Evolutionary conservation across 176 grass and related monocot genomes (phyloP), one percentile per base, ranked within the genome.

Genomic region (Carex littledalei): DNA sequence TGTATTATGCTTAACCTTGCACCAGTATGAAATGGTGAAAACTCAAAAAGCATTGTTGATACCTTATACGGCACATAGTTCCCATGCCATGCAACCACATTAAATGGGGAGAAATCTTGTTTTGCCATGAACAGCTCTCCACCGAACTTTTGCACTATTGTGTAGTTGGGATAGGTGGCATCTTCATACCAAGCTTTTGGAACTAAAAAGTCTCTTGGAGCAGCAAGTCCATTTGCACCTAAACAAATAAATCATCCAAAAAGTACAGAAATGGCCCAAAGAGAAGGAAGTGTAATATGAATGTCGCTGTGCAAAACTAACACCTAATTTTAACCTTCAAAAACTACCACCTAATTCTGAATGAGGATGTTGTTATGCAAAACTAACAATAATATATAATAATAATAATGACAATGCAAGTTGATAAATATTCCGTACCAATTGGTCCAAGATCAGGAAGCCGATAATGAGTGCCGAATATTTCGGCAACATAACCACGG

Each of bases 11-110:
- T 70, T 0, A 32, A 70, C 67, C 16, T 41, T 18, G 34, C 67
- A 70, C 31, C 15, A 70, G 16, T 11, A 2, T 26, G 2, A 72
- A n/a, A 72, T 45, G 6, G 37, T 21, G 16, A 77, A 32, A 53
- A 76, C 20, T 72, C 20, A 13, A 13, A 55, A 79, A 79, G 18
- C 18, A 45, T 80, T 22, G 14, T 54, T 53, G 24, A 76, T 90
- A 98, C 95, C 91, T 98, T 98, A 74, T 89, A 98, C 43, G 95
- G 95, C 57, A 88, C 91, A 93, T 94, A 98, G 84, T 98, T 98
- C 43, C 95, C 95, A 63, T 98, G 95, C 95, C 95, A 98, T 0
- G 95, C 95, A 3, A 98, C 93, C 50, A 98, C 95, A 64, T 98
- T 93, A 81, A 98, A 95, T 12, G 93, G 95, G 47, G 93, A 93